These are phyloP conservation scores for Boletus sp. DNA, from an alignment of 768 basidiomycete species.

Conservation along the genomic window DNA sequence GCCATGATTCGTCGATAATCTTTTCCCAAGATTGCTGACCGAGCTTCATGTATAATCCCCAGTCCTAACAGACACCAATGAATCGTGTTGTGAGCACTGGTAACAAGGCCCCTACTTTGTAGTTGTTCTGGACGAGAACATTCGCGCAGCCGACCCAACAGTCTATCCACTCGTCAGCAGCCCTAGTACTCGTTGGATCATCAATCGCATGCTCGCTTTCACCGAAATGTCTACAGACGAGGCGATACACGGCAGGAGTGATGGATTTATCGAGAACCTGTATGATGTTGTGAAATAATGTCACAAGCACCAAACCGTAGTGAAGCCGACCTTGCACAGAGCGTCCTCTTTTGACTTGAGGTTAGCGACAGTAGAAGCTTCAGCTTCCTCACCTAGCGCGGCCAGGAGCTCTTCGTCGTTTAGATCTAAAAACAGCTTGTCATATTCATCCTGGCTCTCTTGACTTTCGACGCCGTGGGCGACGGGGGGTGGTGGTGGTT, in stretches of 20 bases:
- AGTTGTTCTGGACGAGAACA: constrained; percentile 52
- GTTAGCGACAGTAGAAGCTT: constrained; percentile 22
- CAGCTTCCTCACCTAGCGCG: constrained; percentile 42
- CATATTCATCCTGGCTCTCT: constrained; percentile 81
- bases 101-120: constrained; percentile 34
- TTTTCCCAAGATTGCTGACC: constrained; percentile 53
- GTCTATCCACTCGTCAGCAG: constrained; percentile 57
- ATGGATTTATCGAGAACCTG: constrained; percentile 51
- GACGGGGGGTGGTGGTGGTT: constrained; percentile 32
- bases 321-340: constrained; percentile 45
- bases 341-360: constrained; percentile 43
- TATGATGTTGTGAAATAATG: not conserved
- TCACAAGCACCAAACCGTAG: not conserved
- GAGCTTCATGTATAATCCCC: constrained; percentile 54
- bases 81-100: not conserved
- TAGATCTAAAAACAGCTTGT: constrained; percentile 53
- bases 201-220: constrained; percentile 25
- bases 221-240: constrained; percentile 48
- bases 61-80: constrained; percentile 41
- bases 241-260: constrained; percentile 51
- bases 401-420: constrained; percentile 59
- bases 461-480: constrained; percentile 40
- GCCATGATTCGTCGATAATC: constrained; percentile 48
- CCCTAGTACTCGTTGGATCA: constrained; percentile 24
- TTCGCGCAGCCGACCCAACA: constrained; percentile 73